Evolutionary conservation across 169 alveolate species (phyloP).

Genomic region (Plasmodium relictum): DNA sequence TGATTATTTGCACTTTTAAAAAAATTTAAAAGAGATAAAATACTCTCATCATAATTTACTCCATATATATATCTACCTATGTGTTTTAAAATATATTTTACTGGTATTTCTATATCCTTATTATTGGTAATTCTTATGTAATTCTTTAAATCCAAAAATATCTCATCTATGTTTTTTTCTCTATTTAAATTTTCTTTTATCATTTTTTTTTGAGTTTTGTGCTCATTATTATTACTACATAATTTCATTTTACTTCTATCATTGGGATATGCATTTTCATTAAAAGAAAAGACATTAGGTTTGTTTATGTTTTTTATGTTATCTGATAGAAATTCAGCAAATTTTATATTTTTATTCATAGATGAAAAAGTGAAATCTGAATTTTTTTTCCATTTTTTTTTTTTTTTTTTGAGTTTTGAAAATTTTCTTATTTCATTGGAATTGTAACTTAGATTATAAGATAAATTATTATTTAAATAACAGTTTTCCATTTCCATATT

Average conservation of each 20-base stretch:
- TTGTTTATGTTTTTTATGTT: constrained; percentile 25
- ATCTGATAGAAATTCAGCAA: constrained; percentile 51
- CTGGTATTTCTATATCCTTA: constrained; percentile 66
- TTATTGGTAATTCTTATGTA: constrained; percentile 33
- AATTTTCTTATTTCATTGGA: constrained; percentile 20
- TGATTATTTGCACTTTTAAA: constrained; percentile 70
- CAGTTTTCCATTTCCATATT: not conserved
- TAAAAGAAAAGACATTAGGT: not conserved
- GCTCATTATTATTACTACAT: constrained; percentile 8
- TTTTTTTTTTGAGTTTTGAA: constrained; percentile 16
- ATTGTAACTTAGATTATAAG: not conserved
- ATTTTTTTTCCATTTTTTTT: constrained; percentile 22
- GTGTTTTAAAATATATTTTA: constrained; percentile 57
- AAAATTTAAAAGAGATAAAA: constrained; percentile 48
- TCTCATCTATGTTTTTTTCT: constrained; percentile 66
- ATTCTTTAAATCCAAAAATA: constrained; percentile 49
- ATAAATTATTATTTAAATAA: no score
- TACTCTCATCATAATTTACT: constrained; percentile 64
- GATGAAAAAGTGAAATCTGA: not conserved
- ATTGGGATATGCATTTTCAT: constrained; percentile 13
- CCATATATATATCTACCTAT: constrained; percentile 75
- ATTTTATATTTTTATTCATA: constrained; percentile 27
- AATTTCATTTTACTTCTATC: constrained; percentile 16
- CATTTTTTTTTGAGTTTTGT: constrained; percentile 2
- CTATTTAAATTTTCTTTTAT: constrained; percentile 64